phyloP scores from a whole-genome alignment of 768 basidiomycete genomes.

The Naganishia friedmannii region DNA sequence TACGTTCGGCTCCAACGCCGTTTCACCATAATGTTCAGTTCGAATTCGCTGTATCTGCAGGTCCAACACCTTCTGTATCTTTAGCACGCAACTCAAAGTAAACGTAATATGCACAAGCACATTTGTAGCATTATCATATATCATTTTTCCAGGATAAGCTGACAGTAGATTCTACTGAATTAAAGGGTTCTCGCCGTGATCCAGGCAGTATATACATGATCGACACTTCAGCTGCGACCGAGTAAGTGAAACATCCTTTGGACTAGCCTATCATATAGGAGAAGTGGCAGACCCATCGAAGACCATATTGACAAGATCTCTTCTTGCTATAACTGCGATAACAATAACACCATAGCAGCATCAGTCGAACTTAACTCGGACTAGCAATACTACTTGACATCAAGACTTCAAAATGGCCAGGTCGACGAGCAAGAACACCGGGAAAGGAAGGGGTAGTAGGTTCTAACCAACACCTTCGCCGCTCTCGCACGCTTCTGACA shows the following conservation, averaged over 20 bases:
- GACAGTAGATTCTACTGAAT: no score
- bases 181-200: no score
- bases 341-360: background rate
- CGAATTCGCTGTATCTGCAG: constrained; percentile 19
- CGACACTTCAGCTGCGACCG: background rate
- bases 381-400: background rate
- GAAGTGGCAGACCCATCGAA: background rate
- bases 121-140: constrained; percentile 12
- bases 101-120: constrained; percentile 12
- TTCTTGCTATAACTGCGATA: no score
- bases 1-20: constrained; percentile 26
- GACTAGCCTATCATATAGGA: background rate
- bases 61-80: constrained; percentile 19
- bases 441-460: background rate
- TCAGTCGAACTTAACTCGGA: background rate
- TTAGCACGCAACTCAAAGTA: background rate
- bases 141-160: no score
- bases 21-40: background rate
- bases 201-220: no score
- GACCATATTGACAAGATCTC: background rate
- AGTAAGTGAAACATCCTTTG: background rate
- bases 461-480: background rate
- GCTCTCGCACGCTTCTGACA: background rate
- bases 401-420: background rate
- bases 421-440: background rate